Conservation (phyloP, 1,284 basidiomycete genomes). For the Bjerkandera adusta region DNA sequence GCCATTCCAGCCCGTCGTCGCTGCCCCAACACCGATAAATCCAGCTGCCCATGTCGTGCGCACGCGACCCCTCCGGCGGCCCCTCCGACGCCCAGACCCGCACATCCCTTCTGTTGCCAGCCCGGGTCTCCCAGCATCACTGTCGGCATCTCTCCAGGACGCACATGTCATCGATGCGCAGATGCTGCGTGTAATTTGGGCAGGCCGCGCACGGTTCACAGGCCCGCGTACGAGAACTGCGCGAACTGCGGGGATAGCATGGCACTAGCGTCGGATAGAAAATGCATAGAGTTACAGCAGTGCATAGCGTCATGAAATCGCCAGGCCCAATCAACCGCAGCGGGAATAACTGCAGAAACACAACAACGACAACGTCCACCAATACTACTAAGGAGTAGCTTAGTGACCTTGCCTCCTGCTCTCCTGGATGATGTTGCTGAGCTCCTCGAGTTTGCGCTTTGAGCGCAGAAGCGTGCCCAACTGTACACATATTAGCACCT, state of each 20-base stretch:
- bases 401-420: conserved; percentile 77
- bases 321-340: conserved; percentile 19
- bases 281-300: conserved; percentile 12
- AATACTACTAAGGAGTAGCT: conserved; percentile 22
- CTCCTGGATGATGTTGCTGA: conserved; percentile 88
- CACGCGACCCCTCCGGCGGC: too few species aligned
- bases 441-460: conserved; percentile 97
- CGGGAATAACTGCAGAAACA: conserved; percentile 11
- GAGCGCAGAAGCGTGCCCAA: conserved; percentile 94
- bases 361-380: neutral
- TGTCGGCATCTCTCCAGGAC: too few species aligned
- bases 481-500: conserved; percentile 38
- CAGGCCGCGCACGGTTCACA: too few species aligned
- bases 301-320: conserved; percentile 20
- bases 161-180: too few species aligned
- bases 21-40: too few species aligned
- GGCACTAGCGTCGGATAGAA: conserved; percentile 6
- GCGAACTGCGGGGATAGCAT: conserved; percentile 11
- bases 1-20: too few species aligned
- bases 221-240: too few species aligned
- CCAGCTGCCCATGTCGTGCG: too few species aligned
- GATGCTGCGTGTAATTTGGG: too few species aligned
- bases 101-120: too few species aligned
- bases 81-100: too few species aligned
- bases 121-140: too few species aligned